A percentile compares a stretch with the other conserved stretches of the same genome.
phyloP scores from a whole-genome alignment of 116 monocot genomes.

The Papilionanthe hybrid region DNA sequence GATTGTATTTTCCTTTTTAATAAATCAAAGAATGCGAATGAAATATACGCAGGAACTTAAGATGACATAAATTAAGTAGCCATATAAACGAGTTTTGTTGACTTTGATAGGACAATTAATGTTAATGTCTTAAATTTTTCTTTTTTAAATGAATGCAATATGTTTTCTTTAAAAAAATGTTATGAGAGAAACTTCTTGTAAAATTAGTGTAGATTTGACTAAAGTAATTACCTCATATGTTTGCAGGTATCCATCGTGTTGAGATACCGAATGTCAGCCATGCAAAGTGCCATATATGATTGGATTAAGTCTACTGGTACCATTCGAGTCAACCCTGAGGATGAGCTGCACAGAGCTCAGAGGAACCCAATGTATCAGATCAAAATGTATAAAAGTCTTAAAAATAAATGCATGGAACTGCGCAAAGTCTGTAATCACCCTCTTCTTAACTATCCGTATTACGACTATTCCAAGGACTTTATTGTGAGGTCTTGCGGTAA shows the following conservation, averaged over 20 bases:
- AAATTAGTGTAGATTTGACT: too few species aligned
- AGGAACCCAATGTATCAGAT: constrained; percentile 79
- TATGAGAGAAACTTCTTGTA: too few species aligned
- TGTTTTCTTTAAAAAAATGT: too few species aligned
- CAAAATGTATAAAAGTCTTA: constrained; percentile 83
- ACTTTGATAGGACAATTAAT: too few species aligned
- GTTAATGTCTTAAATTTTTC: too few species aligned
- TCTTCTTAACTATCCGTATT: constrained; percentile 80
- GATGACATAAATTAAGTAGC: too few species aligned
- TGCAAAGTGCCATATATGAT: constrained; percentile 89
- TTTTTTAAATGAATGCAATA: too few species aligned
- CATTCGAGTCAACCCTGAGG: constrained; percentile 88
- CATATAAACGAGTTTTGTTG: too few species aligned
- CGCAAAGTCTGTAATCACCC: constrained; percentile 95
- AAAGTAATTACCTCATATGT: constrained; percentile 4
- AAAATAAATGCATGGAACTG: constrained; percentile 96
- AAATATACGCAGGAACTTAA: too few species aligned
- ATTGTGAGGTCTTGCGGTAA: constrained; percentile 90
- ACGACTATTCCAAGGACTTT: constrained; percentile 71
- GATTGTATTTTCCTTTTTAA: too few species aligned
- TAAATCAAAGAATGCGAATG: too few species aligned
- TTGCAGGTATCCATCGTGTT: constrained; percentile 84
- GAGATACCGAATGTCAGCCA: constrained; percentile 89
- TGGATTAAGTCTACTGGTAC: constrained; percentile 98
- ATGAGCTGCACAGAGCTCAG: constrained; percentile 57